Percentiles rank a stretch among this genome's conserved stretches.
Conservation (phyloP, 1,139 yeast genomes). For the Geotrichum fermentans region DNA sequence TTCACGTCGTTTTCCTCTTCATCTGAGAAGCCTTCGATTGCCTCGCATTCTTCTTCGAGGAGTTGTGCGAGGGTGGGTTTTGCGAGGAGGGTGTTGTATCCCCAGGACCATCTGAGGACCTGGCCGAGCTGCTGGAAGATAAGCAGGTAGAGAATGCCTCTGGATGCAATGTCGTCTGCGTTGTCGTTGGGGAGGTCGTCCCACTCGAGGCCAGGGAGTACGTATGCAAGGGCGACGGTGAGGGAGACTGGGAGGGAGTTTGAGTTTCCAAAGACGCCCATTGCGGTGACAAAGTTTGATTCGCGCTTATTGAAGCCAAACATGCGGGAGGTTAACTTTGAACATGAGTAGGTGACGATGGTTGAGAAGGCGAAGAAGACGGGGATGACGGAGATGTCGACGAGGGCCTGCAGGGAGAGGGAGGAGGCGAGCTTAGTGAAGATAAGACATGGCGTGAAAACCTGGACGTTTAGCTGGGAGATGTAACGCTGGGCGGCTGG, state of each 20-base stretch:
- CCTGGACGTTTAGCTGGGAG: constrained; percentile 65
- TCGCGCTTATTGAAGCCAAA: constrained; percentile 58
- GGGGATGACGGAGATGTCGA: constrained; percentile 69
- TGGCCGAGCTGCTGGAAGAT: constrained; percentile 85
- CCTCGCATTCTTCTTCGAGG: constrained; percentile 19
- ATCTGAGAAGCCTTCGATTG: constrained; percentile 7
- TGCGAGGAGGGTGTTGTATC: constrained; percentile 68
- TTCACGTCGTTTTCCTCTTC: background rate
- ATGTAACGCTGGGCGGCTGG: constrained; percentile 61
- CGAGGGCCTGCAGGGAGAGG: constrained; percentile 58
- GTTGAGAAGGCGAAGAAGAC: constrained; percentile 65
- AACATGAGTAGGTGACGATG: constrained; percentile 53
- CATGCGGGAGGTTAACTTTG: constrained; percentile 46
- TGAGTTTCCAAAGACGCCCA: constrained; percentile 84
- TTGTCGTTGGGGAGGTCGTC: constrained; percentile 62
- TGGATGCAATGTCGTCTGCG: constrained; percentile 66
- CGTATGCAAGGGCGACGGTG: constrained; percentile 64
- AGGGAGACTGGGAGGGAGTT: constrained; percentile 60
- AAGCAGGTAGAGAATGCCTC: constrained; percentile 71
- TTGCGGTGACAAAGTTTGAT: constrained; percentile 75
- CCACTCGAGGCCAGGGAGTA: constrained; percentile 72
- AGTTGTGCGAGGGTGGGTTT: constrained; percentile 37
- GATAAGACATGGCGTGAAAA: constrained; percentile 80
- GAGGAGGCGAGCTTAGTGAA: constrained; percentile 76
- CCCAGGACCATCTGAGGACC: constrained; percentile 86